Conservation (phyloP, 2,329 filamentous ascomycete genomes). For the Sordariomycetes sp. region DNA sequence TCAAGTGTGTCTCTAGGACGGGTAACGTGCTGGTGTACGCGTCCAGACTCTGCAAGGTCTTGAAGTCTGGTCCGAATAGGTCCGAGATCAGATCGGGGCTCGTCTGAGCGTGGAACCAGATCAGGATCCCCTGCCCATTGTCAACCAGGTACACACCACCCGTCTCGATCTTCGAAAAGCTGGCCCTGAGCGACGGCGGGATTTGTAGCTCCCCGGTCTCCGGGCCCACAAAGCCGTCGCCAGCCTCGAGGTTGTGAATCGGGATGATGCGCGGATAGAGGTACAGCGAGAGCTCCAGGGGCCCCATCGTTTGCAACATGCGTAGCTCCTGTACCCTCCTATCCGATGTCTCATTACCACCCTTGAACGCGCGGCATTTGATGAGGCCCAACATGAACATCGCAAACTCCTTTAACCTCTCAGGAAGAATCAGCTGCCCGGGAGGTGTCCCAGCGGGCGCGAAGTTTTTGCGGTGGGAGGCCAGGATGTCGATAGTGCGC, state of each 20-base stretch:
- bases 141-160: constrained; percentile 92
- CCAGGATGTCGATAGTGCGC: constrained; percentile 85
- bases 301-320: constrained; percentile 79
- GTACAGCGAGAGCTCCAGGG: constrained; percentile 77
- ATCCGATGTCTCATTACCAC: constrained; percentile 82
- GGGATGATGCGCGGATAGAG: constrained; percentile 92
- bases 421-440: constrained; percentile 86
- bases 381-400: constrained; percentile 91
- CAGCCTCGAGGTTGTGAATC: constrained; percentile 76
- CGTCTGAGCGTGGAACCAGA: constrained; percentile 89
- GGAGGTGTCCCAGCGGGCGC: constrained; percentile 73
- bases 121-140: constrained; percentile 81
- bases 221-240: constrained; percentile 83
- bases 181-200: constrained; percentile 69
- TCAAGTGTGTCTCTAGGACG: constrained; percentile 81
- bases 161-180: constrained; percentile 80
- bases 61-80: constrained; percentile 58
- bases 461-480: constrained; percentile 87
- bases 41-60: constrained; percentile 64
- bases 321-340: constrained; percentile 85
- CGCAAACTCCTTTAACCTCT: constrained; percentile 89
- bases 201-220: constrained; percentile 80
- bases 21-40: constrained; percentile 73
- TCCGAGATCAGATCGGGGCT: constrained; percentile 86
- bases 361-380: constrained; percentile 90